phyloP scores from a whole-genome alignment of 2,329 filamentous ascomycete species.

The Penicillium brasilianum region DNA sequence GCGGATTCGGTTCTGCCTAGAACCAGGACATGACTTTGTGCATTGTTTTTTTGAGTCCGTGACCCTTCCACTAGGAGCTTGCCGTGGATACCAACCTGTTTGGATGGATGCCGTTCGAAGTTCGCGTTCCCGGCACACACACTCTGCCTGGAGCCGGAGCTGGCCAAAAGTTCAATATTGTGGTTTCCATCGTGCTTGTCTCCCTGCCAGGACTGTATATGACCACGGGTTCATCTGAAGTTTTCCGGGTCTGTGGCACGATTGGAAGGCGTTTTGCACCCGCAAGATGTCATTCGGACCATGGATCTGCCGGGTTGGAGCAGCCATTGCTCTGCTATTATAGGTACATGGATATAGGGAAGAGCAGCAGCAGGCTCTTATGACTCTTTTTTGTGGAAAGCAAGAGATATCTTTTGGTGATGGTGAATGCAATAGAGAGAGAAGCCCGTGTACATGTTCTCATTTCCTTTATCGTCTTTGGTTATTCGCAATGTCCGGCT shows the following conservation, averaged over 20 bases:
- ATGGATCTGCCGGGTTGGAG: background rate
- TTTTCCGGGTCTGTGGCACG: background rate
- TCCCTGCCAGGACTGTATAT: background rate
- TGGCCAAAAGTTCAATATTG: background rate
- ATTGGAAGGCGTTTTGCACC: background rate
- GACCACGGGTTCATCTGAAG: too few species aligned
- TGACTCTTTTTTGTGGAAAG: background rate
- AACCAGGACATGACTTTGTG: background rate
- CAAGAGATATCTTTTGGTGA: background rate
- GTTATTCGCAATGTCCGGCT: background rate
- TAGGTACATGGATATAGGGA: background rate
- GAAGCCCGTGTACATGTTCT: background rate
- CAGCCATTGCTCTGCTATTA: background rate
- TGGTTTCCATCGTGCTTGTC: background rate
- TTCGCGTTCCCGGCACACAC: background rate
- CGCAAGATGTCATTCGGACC: background rate
- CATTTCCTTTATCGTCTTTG: background rate
- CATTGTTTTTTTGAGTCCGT: background rate
- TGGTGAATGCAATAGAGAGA: conserved; percentile 1
- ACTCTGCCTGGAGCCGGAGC: background rate
- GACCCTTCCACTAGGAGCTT: background rate
- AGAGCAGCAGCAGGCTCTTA: background rate
- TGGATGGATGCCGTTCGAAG: background rate
- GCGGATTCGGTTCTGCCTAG: background rate
- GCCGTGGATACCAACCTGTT: background rate